Base-by-base conservation (phyloP, 352 stramenopile genomes). In the Blastocystis sp. region DNA sequence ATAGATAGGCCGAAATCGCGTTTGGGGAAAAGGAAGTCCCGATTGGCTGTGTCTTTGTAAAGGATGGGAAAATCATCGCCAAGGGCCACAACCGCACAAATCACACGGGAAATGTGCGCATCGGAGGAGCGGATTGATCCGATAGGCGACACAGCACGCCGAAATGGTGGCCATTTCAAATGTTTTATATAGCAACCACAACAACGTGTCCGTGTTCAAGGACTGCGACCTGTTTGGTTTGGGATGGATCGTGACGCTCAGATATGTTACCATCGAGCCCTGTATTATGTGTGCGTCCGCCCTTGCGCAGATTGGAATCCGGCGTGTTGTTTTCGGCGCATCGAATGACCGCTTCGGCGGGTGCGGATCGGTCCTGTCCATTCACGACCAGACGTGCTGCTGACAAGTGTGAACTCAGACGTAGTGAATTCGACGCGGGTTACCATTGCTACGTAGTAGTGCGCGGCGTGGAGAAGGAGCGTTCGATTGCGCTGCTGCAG, bases 201-300 rank as follows among this genome's bases (percentile, higher is more conserved):
- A 69, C 3, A 24, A 57, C 64, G 19, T 42, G 1, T 28, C 52
- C 10, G n/a, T 87, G 14, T 89, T 90, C 21, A 28, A 38, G 28
- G 38, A 89, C 6, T 71, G 28, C 43, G 60, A 24, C 9, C 19
- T 45, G 45, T 43, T 43, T n/a, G 24, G 48, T 69, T 14, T 34
- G 28, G 65, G 63, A 69, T 24, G 2, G 89, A 0, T 59, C 91
- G 4, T 10, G 57, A 28, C 6, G 10, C 3, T 90, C 48, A 28
- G 68, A 89, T 93, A 91, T 89, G 94, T 97, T 60, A 97, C 94
- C 9, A 95, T 94, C 54, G 94, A 97, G 90, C 94, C 94, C 3
- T 97, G 94, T 89, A 97, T 97, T 87, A 97, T 97, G 94, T 97
- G 94, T 65, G 94, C 94, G 1, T 91, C 91, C 42, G 94, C 94